Percentiles rank a stretch among this genome's conserved stretches.
Evolutionary conservation across 2,329 filamentous ascomycete genomes (phyloP).

Genomic region (Botryotinia globosa): DNA sequence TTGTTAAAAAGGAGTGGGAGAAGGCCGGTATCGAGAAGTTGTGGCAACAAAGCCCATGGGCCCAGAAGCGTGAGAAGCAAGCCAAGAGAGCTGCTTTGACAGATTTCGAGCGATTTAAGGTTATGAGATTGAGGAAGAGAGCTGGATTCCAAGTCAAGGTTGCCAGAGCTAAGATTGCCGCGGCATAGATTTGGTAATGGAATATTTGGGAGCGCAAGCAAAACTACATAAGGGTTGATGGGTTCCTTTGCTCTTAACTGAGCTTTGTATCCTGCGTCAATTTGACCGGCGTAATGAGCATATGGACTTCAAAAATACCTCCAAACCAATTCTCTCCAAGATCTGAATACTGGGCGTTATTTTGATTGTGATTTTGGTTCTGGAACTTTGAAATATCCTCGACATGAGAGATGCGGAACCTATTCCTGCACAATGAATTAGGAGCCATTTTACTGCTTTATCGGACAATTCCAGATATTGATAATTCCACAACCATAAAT

Average conservation of each 20-base stretch:
- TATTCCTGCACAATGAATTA: neutral
- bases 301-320: conserved; percentile 55
- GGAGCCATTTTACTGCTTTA: conserved; percentile 1
- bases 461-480: conserved; percentile 4
- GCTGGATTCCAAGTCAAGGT: conserved; percentile 97
- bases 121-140: conserved; percentile 99
- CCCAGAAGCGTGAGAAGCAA: conserved; percentile 85
- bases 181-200: conserved; percentile 51
- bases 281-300: conserved; percentile 62
- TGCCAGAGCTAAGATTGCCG: conserved; percentile 84
- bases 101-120: conserved; percentile 99
- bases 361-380: conserved; percentile 14
- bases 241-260: conserved; percentile 56
- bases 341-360: conserved; percentile 12
- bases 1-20: conserved; percentile 87
- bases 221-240: conserved; percentile 54
- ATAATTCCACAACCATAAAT: conserved; percentile 14
- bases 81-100: conserved; percentile 86
- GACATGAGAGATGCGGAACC: neutral
- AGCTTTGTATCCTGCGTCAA: conserved; percentile 63
- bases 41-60: conserved; percentile 89
- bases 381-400: conserved; percentile 20
- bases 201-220: conserved; percentile 45
- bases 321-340: conserved; percentile 16
- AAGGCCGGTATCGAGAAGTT: conserved; percentile 87